Percentiles rank a stretch among this genome's conserved stretches.
These are phyloP conservation scores for Aquilaria agallochum DNA, from an alignment of 441 rosid species.

Conservation along the genomic window DNA sequence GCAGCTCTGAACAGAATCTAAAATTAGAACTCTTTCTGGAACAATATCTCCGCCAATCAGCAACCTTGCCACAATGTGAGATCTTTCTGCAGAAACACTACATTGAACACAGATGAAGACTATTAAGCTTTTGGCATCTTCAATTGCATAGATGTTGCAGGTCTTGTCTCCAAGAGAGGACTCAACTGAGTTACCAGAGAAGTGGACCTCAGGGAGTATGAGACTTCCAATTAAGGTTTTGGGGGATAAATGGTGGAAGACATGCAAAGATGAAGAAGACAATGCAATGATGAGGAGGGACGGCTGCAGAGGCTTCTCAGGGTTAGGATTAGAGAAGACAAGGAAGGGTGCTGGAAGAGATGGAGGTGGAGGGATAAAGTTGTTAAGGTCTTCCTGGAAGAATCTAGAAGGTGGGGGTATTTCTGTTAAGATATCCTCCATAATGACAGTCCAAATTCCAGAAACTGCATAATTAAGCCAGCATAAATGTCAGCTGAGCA, in stretches of 20 bases:
- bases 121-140: slow-evolving; percentile 27
- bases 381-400: slow-evolving; percentile 92
- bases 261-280: slow-evolving; percentile 61
- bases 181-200: slow-evolving; percentile 54
- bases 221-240: slow-evolving; percentile 76
- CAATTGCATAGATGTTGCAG: slow-evolving; percentile 70
- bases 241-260: slow-evolving; percentile 47
- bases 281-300: slow-evolving; percentile 68
- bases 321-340: slow-evolving; percentile 49
- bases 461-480: slow-evolving; percentile 23
- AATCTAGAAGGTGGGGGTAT: slow-evolving; percentile 96
- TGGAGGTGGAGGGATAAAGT: slow-evolving; percentile 47
- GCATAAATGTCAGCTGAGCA: slow-evolving; percentile 4
- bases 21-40: slow-evolving; percentile 66
- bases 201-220: slow-evolving; percentile 72
- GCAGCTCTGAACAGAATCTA: slow-evolving; percentile 77
- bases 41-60: slow-evolving; percentile 58
- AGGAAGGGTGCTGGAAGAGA: slow-evolving; percentile 74
- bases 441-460: slow-evolving; percentile 21
- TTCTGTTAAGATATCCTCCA: slow-evolving; percentile 95
- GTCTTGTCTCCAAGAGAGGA: slow-evolving; percentile 77
- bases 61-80: slow-evolving; percentile 64
- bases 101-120: slow-evolving; percentile 64
- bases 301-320: slow-evolving; percentile 51
- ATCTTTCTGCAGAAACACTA: slow-evolving; percentile 66